A percentile compares a stretch with the other conserved stretches of the same genome.
phyloP scores from a whole-genome alignment of 1,284 basidiomycete genomes.

The Golubevia sp. region DNA sequence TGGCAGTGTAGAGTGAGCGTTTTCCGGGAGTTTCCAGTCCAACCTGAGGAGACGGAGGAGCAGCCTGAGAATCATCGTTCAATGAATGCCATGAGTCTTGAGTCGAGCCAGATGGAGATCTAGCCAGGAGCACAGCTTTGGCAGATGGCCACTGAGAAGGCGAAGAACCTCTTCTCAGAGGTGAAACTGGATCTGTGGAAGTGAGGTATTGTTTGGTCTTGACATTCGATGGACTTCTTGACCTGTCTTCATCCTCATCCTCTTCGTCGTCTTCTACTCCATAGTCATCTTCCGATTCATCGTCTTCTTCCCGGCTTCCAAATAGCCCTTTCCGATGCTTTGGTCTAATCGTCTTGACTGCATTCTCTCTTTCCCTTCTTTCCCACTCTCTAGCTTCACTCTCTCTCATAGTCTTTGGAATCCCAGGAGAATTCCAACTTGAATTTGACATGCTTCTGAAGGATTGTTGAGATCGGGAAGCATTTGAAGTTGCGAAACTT shows the following conservation, averaged over 20 bases:
- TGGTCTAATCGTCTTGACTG: background rate
- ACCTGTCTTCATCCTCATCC: background rate
- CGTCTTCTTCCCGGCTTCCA: constrained; percentile 2
- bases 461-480: background rate
- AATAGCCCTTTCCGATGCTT: constrained; percentile 21
- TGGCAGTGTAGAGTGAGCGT: constrained; percentile 44
- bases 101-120: background rate
- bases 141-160: background rate
- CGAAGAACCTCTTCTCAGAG: background rate
- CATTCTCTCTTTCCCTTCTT: background rate
- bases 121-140: background rate
- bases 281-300: constrained; percentile 44
- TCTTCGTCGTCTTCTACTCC: constrained; percentile 20
- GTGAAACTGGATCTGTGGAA: background rate
- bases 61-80: too few species aligned
- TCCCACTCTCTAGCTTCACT: constrained; percentile 14
- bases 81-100: background rate
- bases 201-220: background rate
- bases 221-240: background rate
- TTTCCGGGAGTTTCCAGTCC: constrained; percentile 38
- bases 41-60: background rate
- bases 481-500: background rate
- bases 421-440: background rate
- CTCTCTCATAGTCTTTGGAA: constrained; percentile 18
- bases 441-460: background rate